Base-by-base conservation (phyloP, 2,329 filamentous ascomycete species). In the Metarhizium robertsii region DNA sequence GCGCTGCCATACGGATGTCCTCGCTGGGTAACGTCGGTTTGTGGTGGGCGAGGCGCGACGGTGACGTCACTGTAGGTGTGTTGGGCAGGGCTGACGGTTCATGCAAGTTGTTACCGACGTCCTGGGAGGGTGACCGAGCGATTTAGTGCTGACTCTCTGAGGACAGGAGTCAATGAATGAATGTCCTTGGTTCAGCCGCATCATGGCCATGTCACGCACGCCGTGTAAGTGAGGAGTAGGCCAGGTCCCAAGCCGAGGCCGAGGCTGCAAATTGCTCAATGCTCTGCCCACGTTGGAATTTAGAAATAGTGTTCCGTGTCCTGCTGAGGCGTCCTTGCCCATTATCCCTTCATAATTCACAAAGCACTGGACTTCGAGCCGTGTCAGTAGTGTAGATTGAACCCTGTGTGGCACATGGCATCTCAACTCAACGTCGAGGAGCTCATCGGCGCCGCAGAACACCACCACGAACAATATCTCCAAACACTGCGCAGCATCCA, bases 391-490 rank as follows among this genome's bases (percentile, higher is more conserved):
- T 11, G 42, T 16, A 45, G 16, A 18, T 10, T 25, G n/a, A 48
- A 30, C 6, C 45, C 14, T 48, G 10, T 16, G 38, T n/a, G 6
- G 32, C 32, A 48, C 45, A 48, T 48, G 45, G 45, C 25, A 48
- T 29, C 45, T 29, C 45, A 29, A 14, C 45, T 50, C 45, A 62
- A 55, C 53, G 53, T 69, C 16, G 69, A 73, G 55, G 67, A 72
- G 38, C 62, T 71, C 50, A 62, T 72, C 57, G 61, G 58, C 43
- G 65, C 63, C 32, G 64, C 69, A 47, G 68, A 73, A 49, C 57
- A 63, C 25, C 62, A 65, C 48, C 69, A 70, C 53, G 68, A 71
- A n/a, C 65, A 69, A 45, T 68, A 69, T 50, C 58, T 71, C 38
- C 65, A 62, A 53, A 62, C 61, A 29, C 59, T 70, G 6, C 60